Base-by-base conservation (phyloP, 768 basidiomycete species). In the Podaxis sp. region DNA sequence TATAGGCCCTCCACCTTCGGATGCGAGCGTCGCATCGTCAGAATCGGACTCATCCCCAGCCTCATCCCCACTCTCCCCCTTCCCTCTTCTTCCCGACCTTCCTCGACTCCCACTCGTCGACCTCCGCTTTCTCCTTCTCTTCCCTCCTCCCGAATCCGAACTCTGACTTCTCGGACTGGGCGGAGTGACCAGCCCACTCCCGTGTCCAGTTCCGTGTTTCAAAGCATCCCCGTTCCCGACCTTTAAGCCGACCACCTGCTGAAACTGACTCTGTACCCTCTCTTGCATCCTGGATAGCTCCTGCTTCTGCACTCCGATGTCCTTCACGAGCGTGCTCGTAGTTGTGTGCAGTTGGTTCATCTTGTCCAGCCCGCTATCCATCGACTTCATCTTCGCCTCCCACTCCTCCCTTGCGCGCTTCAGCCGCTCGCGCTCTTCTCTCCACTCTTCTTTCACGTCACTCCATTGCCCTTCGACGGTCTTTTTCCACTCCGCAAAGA, bases 381-480 rank as follows among this genome's bases (percentile, higher is more conserved):
- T 76, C 8, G 73, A 72, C 12, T 80, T 77, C 57, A 84, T 77
- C 59, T 85, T 81, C 5, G 63, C 75, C 74, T 96, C 95, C 89
- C 91, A 96, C 67, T 95, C 92, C 46, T 91, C 87, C 53, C 88
- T 81, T 12, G 92, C 93, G 20, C 82, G 78, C 44, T 81, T 79
- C 11, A 97, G 79, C 20, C 92, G 80, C 64, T 89, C 89, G 3
- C 94, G 81, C 74, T 97, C 95, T 40, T 84, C 79, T 1, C 81
- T 82, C 94, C 94, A 97, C 60, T 91, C 90, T 66, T 92, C 88
- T 67, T 88, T 85, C 36, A 95, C 87, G 30, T 74, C 77, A 38
- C 78, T 83, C 93, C 93, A 95, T 55, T 88, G 85, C 8, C 87
- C 89, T 67, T 95, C 93, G 24, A 95, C 86, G 11, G 77, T 79